Evolutionary conservation across 2,329 filamentous ascomycete species (phyloP), one percentile per base, ranked within the genome.

Genomic region (Emericellopsis cladophorae): DNA sequence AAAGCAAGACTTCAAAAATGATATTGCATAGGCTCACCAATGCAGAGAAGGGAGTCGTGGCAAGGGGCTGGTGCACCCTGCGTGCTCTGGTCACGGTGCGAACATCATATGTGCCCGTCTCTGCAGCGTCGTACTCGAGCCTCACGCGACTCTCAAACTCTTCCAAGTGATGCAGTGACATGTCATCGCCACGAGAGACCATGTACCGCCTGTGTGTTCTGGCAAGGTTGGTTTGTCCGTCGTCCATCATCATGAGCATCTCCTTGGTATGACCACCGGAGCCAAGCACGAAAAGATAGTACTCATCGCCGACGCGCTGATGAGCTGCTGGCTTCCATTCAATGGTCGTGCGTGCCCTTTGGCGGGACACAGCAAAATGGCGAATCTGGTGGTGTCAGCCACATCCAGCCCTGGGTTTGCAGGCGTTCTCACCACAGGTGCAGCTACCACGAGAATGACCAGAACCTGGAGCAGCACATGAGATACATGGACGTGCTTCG

Each of bases 191-290:
- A 2, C 74, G 78, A 47, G 81, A 84, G 41, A 93, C 70, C 18
- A 94, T 64, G 58, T 94, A 98, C 23, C 86, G 90, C 22, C 92
- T 76, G 51, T 84, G 80, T 62, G 80, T 62, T 53, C 60, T 56
- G 41, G 56, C 36, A 47, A 67, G 68, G 32, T 62, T 61, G 43
- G 66, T 67, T 53, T 73, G 74, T 48, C 72, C 74, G 49, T 68
- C 65, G 42, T 68, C 66, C 50, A 98, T 76, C 66, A 95, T 84
- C 53, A 82, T 79, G 46, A 95, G 70, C 84, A 98, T 94, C 61
- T 98, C 92, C 37, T 87, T 81, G 1, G 92, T 95, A 62, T 98
- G 92, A 1, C 92, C 92, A 26, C 92, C 92, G 3, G 85, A 93
- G 40, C 92, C 92, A 21, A 96, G 81, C 22, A 96, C 80, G 47